Percentiles rank a stretch among this genome's conserved stretches.
These are phyloP conservation scores for Diaporthe capsici DNA, from an alignment of 2,329 filamentous ascomycete genomes.

Conservation along the genomic window DNA sequence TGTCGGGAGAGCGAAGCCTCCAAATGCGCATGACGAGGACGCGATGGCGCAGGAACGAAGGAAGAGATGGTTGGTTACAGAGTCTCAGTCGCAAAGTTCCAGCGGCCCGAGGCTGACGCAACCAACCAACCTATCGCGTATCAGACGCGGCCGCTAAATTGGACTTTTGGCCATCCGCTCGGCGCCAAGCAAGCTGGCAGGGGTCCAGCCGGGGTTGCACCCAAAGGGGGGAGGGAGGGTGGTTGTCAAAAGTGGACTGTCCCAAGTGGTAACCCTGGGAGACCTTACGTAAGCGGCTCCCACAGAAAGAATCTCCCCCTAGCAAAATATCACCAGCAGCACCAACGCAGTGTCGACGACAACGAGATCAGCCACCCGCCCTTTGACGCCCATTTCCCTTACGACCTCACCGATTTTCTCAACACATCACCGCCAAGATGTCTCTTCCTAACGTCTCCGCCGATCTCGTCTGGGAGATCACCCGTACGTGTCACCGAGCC, in stretches of 20 bases:
- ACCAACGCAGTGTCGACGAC: constrained; percentile 33
- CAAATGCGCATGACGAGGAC: constrained; percentile 19
- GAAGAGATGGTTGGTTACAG: constrained; percentile 2
- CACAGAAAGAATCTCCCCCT: constrained; percentile 41
- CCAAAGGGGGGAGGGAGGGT: neutral
- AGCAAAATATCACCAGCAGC: constrained; percentile 38
- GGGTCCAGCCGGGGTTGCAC: neutral
- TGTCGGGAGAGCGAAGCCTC: constrained; percentile 31
- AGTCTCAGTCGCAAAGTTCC: constrained; percentile 31
- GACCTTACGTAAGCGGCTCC: constrained; percentile 39
- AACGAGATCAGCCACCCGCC: constrained; percentile 36
- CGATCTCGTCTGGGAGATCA: constrained; percentile 95
- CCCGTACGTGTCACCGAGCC: constrained; percentile 74
- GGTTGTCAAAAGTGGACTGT: neutral
- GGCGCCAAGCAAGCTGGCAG: neutral
- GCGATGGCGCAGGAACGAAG: constrained; percentile 30
- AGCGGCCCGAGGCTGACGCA: constrained; percentile 30
- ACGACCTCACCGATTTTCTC: constrained; percentile 35
- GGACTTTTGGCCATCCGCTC: neutral
- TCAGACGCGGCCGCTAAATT: constrained; percentile 37
- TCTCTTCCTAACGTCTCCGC: constrained; percentile 82
- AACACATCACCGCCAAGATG: constrained; percentile 63
- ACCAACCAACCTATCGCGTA: constrained; percentile 28
- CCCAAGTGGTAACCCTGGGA: neutral
- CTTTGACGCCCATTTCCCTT: constrained; percentile 41